phyloP scores from a whole-genome alignment of 1,139 yeast genomes.

The Zygoascus sp. region DNA sequence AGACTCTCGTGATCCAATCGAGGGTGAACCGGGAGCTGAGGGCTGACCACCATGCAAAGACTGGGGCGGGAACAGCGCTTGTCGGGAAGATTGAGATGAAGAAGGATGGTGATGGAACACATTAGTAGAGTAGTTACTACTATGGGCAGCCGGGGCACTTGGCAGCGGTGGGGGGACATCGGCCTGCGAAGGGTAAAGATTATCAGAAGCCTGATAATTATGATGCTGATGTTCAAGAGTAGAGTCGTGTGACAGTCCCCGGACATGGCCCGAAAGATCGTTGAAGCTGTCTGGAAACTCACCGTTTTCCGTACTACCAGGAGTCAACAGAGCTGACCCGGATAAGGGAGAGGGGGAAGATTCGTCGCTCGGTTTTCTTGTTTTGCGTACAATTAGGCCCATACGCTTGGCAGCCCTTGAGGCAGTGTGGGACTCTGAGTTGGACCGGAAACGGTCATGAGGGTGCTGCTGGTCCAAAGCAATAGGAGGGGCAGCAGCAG shows the following conservation, averaged over 20 bases:
- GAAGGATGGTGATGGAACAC: not conserved
- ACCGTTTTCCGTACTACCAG: conserved; percentile 5
- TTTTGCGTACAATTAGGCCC: conserved; percentile 31
- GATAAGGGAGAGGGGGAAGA: conserved; percentile 10
- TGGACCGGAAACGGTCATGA: conserved; percentile 48
- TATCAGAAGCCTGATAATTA: not conserved
- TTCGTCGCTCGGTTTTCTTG: conserved; percentile 10
- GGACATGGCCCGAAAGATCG: conserved; percentile 14
- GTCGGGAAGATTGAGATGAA: not conserved
- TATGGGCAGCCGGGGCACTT: not conserved
- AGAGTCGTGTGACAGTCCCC: conserved; percentile 25
- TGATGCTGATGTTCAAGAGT: conserved; percentile 16
- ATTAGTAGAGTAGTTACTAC: not conserved
- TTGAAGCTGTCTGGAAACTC: conserved; percentile 4
- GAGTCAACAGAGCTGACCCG: conserved; percentile 4
- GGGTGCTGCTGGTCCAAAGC: conserved; percentile 12
- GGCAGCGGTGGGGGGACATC: too few relatives aligned
- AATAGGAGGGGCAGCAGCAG: conserved; percentile 3
- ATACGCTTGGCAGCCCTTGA: conserved; percentile 46
- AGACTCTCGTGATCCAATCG: not conserved
- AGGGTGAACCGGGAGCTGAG: conserved; percentile 8
- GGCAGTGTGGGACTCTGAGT: conserved; percentile 50
- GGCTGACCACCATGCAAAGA: conserved; percentile 1
- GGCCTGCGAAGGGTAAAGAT: not conserved
- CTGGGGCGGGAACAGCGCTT: not conserved